Conservation (phyloP, 2,329 filamentous ascomycete genomes). For the Parafenestella ontariensis region DNA sequence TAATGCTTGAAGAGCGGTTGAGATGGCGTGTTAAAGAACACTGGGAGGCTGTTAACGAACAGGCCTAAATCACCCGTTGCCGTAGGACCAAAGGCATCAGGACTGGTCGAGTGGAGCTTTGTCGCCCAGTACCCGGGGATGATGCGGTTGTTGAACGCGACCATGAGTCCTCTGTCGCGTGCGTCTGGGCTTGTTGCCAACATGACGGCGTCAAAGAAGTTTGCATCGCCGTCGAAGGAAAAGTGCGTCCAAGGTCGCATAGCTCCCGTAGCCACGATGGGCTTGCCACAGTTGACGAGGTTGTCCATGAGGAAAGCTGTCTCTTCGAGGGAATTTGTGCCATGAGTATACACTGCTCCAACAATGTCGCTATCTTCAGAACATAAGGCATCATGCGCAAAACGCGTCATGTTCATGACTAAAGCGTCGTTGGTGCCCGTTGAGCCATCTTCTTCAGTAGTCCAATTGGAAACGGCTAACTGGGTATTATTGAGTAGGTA, state of each 20-base stretch:
- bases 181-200: constrained; percentile 30
- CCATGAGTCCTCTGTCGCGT: constrained; percentile 31
- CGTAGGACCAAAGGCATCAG: constrained; percentile 33
- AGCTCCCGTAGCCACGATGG: constrained; percentile 31
- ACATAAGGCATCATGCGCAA: constrained; percentile 34
- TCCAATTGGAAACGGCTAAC: constrained; percentile 40
- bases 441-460: constrained; percentile 19
- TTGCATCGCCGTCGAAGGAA: constrained; percentile 34
- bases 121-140: constrained; percentile 36
- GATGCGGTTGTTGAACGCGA: constrained; percentile 39
- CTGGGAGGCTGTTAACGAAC: constrained; percentile 35
- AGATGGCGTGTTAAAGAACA: constrained; percentile 36
- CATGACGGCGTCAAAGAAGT: constrained; percentile 39
- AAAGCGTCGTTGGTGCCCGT: constrained; percentile 38
- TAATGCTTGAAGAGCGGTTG: constrained; percentile 28
- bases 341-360: constrained; percentile 38
- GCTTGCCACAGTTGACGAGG: constrained; percentile 37
- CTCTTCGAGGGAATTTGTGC: constrained; percentile 40
- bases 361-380: constrained; percentile 37
- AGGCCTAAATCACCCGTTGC: constrained; percentile 32
- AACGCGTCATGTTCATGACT: constrained; percentile 43
- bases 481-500: constrained; percentile 39
- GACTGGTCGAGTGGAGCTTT: constrained; percentile 34
- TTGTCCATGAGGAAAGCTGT: constrained; percentile 37
- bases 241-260: constrained; percentile 39